phyloP scores from a whole-genome alignment of 345 rosid species.

The Bruguiera gymnorhiza region DNA sequence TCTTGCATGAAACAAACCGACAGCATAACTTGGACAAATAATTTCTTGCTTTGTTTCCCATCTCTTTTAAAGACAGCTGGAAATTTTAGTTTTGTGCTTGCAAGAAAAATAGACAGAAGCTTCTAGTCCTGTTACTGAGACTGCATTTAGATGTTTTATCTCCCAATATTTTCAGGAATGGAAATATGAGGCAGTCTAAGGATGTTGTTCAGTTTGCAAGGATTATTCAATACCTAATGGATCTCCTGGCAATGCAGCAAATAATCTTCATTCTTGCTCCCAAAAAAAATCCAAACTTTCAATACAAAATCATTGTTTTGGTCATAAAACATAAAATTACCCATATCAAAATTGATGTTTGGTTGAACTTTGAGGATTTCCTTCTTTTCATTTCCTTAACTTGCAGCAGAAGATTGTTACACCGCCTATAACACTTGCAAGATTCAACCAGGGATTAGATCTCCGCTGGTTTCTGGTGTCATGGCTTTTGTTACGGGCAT shows the following conservation, averaged over 20 bases:
- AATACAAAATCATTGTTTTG: too few relatives aligned
- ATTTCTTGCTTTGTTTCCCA: background rate
- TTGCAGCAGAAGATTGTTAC: slow-evolving; percentile 38
- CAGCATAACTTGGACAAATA: background rate
- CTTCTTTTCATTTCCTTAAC: background rate
- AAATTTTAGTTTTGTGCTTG: background rate
- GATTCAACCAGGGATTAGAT: slow-evolving; percentile 44
- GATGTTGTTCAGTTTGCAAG: background rate
- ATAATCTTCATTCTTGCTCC: too few relatives aligned
- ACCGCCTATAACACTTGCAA: slow-evolving; percentile 33
- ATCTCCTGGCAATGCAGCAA: background rate
- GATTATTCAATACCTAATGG: background rate
- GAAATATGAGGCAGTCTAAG: background rate
- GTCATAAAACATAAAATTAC: too few relatives aligned
- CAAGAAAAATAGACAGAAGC: background rate
- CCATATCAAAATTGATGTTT: too few relatives aligned
- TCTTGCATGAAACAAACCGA: background rate
- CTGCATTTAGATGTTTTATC: background rate
- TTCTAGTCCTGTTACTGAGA: background rate
- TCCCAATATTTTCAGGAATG: background rate
- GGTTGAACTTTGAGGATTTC: too few relatives aligned
- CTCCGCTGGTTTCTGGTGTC: slow-evolving; percentile 67
- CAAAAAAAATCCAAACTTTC: too few relatives aligned
- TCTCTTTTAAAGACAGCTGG: too few relatives aligned
- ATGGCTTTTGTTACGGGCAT: slow-evolving; percentile 87